phyloP scores from a whole-genome alignment of 768 basidiomycete genomes.

The Sporobolomyces phaffii region DNA sequence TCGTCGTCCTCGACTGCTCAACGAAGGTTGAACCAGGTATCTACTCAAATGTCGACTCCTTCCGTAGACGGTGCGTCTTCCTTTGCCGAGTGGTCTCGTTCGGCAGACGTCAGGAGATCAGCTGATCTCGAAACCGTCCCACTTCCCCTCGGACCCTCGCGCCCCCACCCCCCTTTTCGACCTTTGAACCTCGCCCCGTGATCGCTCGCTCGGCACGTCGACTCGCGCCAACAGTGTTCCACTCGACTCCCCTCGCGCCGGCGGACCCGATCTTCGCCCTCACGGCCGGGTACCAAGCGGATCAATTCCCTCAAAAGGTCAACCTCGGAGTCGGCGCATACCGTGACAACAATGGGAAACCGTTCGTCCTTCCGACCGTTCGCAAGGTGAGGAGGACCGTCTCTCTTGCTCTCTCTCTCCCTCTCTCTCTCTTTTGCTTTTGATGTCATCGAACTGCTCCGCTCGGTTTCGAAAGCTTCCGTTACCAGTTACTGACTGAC shows the following conservation, averaged over 20 bases:
- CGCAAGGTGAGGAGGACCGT: conserved; percentile 58
- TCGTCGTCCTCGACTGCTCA: conserved; percentile 3
- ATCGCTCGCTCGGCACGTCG: background rate
- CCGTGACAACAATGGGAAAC: conserved; percentile 88
- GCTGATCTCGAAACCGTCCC: background rate
- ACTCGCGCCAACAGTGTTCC: conserved; percentile 12
- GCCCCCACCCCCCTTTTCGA: background rate
- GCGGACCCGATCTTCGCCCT: conserved; percentile 50
- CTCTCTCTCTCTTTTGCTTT: conserved; percentile 3
- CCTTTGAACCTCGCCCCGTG: too few relatives aligned
- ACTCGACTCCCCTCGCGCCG: conserved; percentile 17
- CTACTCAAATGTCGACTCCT: background rate
- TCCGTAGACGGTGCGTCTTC: conserved; percentile 2
- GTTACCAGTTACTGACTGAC: too few relatives aligned
- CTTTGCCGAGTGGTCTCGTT: background rate
- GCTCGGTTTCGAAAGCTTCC: too few relatives aligned
- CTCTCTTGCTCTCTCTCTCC: background rate
- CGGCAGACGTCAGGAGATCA: background rate
- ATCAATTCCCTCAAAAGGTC: conserved; percentile 84
- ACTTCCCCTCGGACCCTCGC: background rate
- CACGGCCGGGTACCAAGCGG: conserved; percentile 93
- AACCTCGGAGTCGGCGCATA: conserved; percentile 97
- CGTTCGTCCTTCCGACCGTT: conserved; percentile 82
- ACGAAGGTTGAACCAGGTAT: background rate
- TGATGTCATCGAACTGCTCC: too few relatives aligned